phyloP scores from a whole-genome alignment of 176 grass and related monocot species.

The Hsuehochloa calcarea region DNA sequence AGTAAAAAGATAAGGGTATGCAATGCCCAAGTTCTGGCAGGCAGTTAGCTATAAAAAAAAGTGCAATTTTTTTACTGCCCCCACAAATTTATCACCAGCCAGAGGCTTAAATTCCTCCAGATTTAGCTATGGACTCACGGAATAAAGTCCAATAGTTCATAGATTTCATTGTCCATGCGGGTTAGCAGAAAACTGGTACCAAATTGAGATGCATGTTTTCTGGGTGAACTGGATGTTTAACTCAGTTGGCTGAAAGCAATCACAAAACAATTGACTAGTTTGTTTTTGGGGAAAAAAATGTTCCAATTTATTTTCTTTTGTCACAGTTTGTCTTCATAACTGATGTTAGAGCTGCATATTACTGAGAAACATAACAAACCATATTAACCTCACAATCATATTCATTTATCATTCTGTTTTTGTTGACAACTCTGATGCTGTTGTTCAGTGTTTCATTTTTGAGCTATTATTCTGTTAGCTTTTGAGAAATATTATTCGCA shows the following conservation, averaged over 20 bases:
- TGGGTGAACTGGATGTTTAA: not conserved
- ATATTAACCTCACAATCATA: slow-evolving; percentile 5
- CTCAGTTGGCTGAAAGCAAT: not conserved
- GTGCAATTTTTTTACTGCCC: not conserved
- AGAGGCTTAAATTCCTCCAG: not conserved
- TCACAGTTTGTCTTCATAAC: not conserved
- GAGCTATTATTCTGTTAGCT: not conserved
- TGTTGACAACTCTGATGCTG: not conserved
- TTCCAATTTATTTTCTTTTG: not conserved
- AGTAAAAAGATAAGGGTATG: not conserved
- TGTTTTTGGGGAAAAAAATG: not conserved
- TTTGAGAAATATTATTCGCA: slow-evolving; percentile 14
- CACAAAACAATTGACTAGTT: not conserved
- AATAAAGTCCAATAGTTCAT: not conserved
- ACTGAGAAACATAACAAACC: not conserved
- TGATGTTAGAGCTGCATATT: not conserved
- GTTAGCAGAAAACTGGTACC: not conserved
- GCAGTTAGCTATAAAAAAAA: not conserved
- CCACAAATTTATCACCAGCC: not conserved
- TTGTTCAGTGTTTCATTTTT: not conserved
- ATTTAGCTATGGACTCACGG: not conserved
- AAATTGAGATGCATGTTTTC: slow-evolving; percentile 15
- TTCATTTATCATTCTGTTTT: not conserved
- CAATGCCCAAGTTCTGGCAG: not conserved
- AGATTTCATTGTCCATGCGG: not conserved